Conservation (phyloP, 2,329 filamentous ascomycete species). For the Penicillium aurantiogriseum region DNA sequence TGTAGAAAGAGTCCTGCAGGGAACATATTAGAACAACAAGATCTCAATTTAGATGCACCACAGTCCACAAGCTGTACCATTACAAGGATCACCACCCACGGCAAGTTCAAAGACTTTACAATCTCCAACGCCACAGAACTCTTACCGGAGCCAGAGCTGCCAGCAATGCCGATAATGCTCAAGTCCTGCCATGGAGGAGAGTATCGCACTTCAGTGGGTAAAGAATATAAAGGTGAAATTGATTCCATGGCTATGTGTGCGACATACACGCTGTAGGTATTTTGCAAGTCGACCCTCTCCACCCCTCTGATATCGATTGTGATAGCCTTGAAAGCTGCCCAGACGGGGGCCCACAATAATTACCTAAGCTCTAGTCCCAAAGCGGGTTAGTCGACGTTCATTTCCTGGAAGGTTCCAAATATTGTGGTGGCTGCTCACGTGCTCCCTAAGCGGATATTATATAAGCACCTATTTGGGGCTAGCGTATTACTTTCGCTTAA, state of each 20-base stretch:
- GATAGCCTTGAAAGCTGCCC: background rate
- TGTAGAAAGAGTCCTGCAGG: slow-evolving; percentile 91
- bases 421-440: background rate
- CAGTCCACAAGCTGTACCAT: slow-evolving; percentile 62
- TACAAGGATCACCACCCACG: slow-evolving; percentile 96
- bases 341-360: background rate
- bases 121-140: slow-evolving; percentile 92
- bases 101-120: slow-evolving; percentile 81
- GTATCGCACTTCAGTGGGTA: slow-evolving; percentile 63
- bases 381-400: background rate
- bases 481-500: slow-evolving; percentile 27
- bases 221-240: slow-evolving; percentile 38
- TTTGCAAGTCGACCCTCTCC: background rate
- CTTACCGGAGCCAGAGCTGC: slow-evolving; percentile 93
- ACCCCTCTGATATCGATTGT: slow-evolving; percentile 4
- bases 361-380: slow-evolving; percentile 2
- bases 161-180: slow-evolving; percentile 93
- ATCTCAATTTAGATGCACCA: background rate
- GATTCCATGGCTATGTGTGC: slow-evolving; percentile 34
- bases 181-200: slow-evolving; percentile 94
- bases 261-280: slow-evolving; percentile 1
- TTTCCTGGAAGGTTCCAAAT: background rate
- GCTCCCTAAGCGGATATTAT: background rate
- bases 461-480: slow-evolving; percentile 19
- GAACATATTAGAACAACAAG: slow-evolving; percentile 1